These are phyloP conservation scores for Metarhizium guizhouense DNA, from an alignment of 2,329 filamentous ascomycete genomes.

Conservation along the genomic window DNA sequence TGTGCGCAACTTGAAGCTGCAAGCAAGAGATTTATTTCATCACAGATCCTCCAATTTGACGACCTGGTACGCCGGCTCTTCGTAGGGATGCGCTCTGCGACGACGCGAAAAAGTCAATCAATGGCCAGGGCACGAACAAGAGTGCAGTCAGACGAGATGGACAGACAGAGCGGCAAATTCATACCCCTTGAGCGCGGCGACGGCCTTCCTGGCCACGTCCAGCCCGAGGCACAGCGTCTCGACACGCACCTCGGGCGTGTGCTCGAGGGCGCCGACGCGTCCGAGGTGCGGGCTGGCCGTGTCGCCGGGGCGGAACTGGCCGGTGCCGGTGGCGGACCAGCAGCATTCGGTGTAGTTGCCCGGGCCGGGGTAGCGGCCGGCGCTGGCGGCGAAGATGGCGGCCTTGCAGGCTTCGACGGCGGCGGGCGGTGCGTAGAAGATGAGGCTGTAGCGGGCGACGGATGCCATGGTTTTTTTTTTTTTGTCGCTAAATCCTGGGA, in stretches of 20 bases:
- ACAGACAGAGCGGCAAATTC: no score
- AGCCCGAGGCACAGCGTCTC: slow-evolving; percentile 55
- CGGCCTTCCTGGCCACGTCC: slow-evolving; percentile 28
- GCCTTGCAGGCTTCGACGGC: slow-evolving; percentile 40
- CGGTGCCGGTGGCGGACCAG: slow-evolving; percentile 44
- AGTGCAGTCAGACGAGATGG: no score
- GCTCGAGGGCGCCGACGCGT: slow-evolving; percentile 44
- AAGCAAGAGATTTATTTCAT: neutral
- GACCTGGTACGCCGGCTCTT: neutral
- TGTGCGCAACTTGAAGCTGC: no score
- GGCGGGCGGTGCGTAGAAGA: slow-evolving; percentile 40
- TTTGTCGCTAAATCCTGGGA: no score
- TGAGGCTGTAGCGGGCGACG: slow-evolving; percentile 24
- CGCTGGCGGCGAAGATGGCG: slow-evolving; percentile 50
- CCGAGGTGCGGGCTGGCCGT: slow-evolving; percentile 57
- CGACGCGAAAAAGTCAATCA: neutral
- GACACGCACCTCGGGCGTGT: slow-evolving; percentile 50
- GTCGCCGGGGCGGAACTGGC: slow-evolving; percentile 57
- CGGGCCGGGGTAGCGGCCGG: slow-evolving; percentile 39
- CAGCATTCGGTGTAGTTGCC: slow-evolving; percentile 49
- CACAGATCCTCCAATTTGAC: neutral
- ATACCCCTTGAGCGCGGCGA: neutral
- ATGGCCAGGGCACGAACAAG: no score
- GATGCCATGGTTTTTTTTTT: neutral
- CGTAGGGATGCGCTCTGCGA: neutral